phyloP scores from a whole-genome alignment of 129 eudicot genomes.

The Escallonia herrerae region DNA sequence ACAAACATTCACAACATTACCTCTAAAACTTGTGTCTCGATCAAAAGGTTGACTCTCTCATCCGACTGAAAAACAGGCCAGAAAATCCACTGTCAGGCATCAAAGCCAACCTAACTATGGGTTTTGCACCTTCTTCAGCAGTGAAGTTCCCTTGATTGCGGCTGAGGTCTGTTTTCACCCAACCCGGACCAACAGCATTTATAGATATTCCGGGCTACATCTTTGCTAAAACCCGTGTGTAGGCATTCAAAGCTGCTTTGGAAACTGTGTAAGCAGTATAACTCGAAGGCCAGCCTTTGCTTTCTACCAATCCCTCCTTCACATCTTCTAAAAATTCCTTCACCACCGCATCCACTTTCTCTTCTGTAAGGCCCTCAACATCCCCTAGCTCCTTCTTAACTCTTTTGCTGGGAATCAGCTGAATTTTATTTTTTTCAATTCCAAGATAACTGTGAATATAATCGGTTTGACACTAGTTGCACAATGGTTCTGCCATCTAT shows the following conservation, averaged over 20 bases:
- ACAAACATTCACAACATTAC: too few species aligned
- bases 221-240: conserved; percentile 27
- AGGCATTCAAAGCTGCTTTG: conserved; percentile 30
- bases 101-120: conserved; percentile 33
- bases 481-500: neutral
- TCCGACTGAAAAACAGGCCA: conserved; percentile 23
- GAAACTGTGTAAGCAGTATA: conserved; percentile 27
- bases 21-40: too few species aligned
- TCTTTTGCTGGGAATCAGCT: conserved; percentile 25
- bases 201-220: conserved; percentile 11
- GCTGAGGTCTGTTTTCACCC: conserved; percentile 39
- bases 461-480: too few species aligned
- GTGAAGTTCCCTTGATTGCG: conserved; percentile 18
- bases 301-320: conserved; percentile 18
- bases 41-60: conserved; percentile 16
- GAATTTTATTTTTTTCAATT: neutral
- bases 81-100: conserved; percentile 27
- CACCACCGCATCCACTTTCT: conserved; percentile 20
- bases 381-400: conserved; percentile 21
- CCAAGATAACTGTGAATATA: neutral
- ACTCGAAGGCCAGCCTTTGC: conserved; percentile 30
- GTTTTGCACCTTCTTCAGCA: conserved; percentile 41
- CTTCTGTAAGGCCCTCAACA: conserved; percentile 19
- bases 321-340: conserved; percentile 22
- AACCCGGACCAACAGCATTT: conserved; percentile 35